phyloP scores from a whole-genome alignment of 768 basidiomycete genomes.

The Gymnopilus junonius region DNA sequence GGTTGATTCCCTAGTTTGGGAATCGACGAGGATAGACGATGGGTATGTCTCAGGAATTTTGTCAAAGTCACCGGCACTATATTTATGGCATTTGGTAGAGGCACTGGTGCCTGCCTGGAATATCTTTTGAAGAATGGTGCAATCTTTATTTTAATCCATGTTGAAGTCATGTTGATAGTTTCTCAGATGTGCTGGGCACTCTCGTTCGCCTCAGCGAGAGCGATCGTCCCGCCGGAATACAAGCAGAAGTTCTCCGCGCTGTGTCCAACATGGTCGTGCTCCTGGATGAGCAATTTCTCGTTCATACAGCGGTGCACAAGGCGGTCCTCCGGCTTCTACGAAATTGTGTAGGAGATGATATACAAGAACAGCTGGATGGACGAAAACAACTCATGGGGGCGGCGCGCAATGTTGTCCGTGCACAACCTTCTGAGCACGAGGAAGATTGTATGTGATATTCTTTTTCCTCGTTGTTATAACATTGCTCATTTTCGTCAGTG shows the following conservation, averaged over 20 bases:
- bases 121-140: constrained; percentile 88
- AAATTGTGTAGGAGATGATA: constrained; percentile 89
- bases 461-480: not conserved
- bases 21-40: constrained; percentile 83
- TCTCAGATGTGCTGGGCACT: constrained; percentile 75
- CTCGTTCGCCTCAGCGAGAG: constrained; percentile 86
- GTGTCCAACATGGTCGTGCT: constrained; percentile 92
- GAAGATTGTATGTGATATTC: constrained; percentile 66
- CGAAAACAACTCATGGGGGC: constrained; percentile 80
- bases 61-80: not conserved
- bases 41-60: constrained; percentile 59
- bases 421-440: constrained; percentile 87
- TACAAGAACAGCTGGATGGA: constrained; percentile 87
- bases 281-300: constrained; percentile 91
- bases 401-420: constrained; percentile 68
- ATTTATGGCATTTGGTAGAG: constrained; percentile 46
- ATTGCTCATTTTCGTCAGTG: constrained; percentile 52
- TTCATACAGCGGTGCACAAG: constrained; percentile 88
- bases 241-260: constrained; percentile 84
- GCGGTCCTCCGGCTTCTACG: constrained; percentile 85
- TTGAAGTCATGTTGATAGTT: not conserved
- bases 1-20: constrained; percentile 86
- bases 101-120: constrained; percentile 88
- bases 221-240: constrained; percentile 88
- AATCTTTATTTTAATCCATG: constrained; percentile 15